Conservation (phyloP, 208 protist species). For the Leishmania tropica region DNA sequence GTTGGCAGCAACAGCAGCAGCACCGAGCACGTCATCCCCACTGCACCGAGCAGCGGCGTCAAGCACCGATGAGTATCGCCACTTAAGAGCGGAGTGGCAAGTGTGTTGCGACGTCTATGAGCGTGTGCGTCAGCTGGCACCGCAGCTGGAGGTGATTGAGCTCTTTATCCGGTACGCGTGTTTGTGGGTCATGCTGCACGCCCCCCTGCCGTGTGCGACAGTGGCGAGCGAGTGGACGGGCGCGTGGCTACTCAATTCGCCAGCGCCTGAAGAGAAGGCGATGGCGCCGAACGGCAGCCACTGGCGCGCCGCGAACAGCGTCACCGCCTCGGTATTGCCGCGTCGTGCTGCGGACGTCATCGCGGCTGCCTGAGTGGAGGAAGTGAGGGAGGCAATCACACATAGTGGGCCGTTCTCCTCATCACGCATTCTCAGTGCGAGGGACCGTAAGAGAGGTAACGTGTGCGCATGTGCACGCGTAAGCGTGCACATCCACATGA, state of each 20-base stretch:
- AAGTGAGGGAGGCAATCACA: not conserved
- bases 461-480: not conserved
- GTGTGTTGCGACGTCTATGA: conserved; percentile 7
- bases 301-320: not conserved
- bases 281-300: not conserved
- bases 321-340: not conserved
- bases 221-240: conserved; percentile 1
- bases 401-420: not conserved
- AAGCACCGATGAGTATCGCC: not conserved
- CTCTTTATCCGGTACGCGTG: conserved; percentile 18
- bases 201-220: conserved; percentile 2
- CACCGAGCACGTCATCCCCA: not conserved
- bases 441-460: not conserved
- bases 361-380: not conserved
- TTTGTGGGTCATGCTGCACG: conserved; percentile 27
- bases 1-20: not conserved
- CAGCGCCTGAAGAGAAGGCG: not conserved
- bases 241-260: conserved; percentile 4
- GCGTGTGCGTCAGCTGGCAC: conserved; percentile 10
- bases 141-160: conserved; percentile 24
- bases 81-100: not conserved
- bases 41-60: not conserved
- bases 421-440: not conserved
- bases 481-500: not conserved
- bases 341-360: not conserved